phyloP scores from a whole-genome alignment of 176 grass and related monocot species.

The Luzula sylvatica region DNA sequence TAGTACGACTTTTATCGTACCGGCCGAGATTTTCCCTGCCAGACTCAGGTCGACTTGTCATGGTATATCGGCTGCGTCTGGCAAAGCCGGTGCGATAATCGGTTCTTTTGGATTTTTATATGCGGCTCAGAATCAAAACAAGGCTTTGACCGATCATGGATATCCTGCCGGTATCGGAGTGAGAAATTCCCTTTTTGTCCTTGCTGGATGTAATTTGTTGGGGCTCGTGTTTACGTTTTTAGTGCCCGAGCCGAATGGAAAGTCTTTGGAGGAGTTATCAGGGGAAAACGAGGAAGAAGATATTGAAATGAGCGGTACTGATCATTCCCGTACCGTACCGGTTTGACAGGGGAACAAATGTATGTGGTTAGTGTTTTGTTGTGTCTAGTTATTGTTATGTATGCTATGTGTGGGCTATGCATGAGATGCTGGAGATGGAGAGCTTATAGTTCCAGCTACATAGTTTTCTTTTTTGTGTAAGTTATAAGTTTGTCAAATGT shows the following conservation, averaged over 20 bases:
- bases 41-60: constrained; percentile 51
- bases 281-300: constrained; percentile 38
- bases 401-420: neutral
- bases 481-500: too few relatives aligned
- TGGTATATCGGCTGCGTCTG: constrained; percentile 43
- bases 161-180: constrained; percentile 62
- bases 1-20: constrained; percentile 54
- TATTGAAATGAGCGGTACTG: neutral
- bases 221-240: constrained; percentile 32
- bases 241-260: constrained; percentile 47
- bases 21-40: constrained; percentile 62
- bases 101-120: constrained; percentile 66
- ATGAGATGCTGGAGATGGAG: too few relatives aligned
- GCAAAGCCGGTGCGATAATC: constrained; percentile 47
- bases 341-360: constrained; percentile 9
- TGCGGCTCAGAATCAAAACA: constrained; percentile 46
- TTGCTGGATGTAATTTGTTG: constrained; percentile 25
- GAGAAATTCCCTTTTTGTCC: constrained; percentile 52
- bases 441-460: too few relatives aligned
- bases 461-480: too few relatives aligned
- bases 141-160: constrained; percentile 24
- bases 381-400: neutral
- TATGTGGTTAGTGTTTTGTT: too few relatives aligned
- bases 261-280: constrained; percentile 47
- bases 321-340: constrained; percentile 21